Base-by-base conservation (phyloP, 108 stramenopile genomes). In the Fistulifera pelliculosa region DNA sequence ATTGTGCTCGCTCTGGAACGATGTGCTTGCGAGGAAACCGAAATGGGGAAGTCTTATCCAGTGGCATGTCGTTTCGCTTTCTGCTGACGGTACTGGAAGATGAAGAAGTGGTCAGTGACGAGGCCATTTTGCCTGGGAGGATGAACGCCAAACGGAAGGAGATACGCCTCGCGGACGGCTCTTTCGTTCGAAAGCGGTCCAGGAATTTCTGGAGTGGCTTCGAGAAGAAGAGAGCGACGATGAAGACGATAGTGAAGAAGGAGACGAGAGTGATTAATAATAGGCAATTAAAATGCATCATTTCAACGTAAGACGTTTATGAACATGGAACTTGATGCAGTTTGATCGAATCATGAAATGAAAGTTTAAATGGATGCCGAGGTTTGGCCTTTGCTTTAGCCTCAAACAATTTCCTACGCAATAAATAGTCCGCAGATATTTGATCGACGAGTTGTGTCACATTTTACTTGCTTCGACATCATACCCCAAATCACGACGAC, bases 141-240 rank as follows among this genome's bases (percentile, higher is more conserved):
- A 45, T 21, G 73, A 76, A 38, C 80, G 85, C 19, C 72, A 71
- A 41, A 60, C 67, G 40, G 84, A 81, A 21, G 72, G 50, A 17
- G 38, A 51, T 41, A 75, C 54, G 73, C 56, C 72, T 10, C 56
- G 57, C 3, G 19, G 52, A 3, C 58, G 62, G 56, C 60, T 92
- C 19, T 87, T 87, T 47, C 45, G 39, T 39, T 66, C 77, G 45
- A 49, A 81, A 47, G 73, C 77, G n/a, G 70, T 83, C 8, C 82
- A 89, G 61, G 90, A 86, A 54, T 93, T 93, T 57, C 66, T 93
- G 58, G 85, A 88, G 52, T 93, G 90, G 86, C 52, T 87, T n/a
- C 65, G 72, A 27, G 70, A 72, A 38, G 76, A 76, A 31, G 69
- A 66, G 14, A 60, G 59, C 25, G 76, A 75, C 18, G 76, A 77